Evolutionary conservation across 2,329 filamentous ascomycete genomes (phyloP).

Genomic region (Fusarium sacchari): DNA sequence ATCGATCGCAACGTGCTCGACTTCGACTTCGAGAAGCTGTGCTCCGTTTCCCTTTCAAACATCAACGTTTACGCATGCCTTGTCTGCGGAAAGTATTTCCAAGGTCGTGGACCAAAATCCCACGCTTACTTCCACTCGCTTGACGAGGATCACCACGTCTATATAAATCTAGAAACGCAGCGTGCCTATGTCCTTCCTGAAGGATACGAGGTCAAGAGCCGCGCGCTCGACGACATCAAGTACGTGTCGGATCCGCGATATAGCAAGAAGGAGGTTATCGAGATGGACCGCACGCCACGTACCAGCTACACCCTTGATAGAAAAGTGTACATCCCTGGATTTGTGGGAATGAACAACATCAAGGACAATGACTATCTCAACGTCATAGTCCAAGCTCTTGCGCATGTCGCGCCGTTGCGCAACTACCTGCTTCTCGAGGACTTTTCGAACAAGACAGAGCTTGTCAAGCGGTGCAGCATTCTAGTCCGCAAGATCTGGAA

Average conservation of each 20-base stretch:
- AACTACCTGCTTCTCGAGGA: slow-evolving; percentile 93
- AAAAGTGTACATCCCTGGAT: slow-evolving; percentile 90
- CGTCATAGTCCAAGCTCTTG: slow-evolving; percentile 89
- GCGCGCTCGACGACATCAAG: slow-evolving; percentile 96
- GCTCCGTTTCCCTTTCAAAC: slow-evolving; percentile 93
- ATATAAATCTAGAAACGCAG: slow-evolving; percentile 95
- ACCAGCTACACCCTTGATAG: slow-evolving; percentile 80
- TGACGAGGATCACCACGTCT: slow-evolving; percentile 95
- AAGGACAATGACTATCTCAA: slow-evolving; percentile 99
- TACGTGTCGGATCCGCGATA: slow-evolving; percentile 95
- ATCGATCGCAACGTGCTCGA: slow-evolving; percentile 93
- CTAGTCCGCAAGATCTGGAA: slow-evolving; percentile 99
- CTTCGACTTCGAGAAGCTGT: slow-evolving; percentile 99
- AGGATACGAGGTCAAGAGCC: slow-evolving; percentile 95
- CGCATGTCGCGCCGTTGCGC: slow-evolving; percentile 87
- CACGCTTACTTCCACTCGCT: slow-evolving; percentile 98
- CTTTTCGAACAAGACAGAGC: slow-evolving; percentile 75
- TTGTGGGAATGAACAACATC: slow-evolving; percentile 99
- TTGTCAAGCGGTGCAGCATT: slow-evolving; percentile 88
- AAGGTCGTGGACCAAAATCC: slow-evolving; percentile 91
- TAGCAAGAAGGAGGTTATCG: slow-evolving; percentile 80
- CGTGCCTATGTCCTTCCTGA: slow-evolving; percentile 93
- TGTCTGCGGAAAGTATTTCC: slow-evolving; percentile 97
- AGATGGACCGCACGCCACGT: slow-evolving; percentile 74
- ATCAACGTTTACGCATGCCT: slow-evolving; percentile 99